Evolutionary conservation across 2,329 filamentous ascomycete species (phyloP).

Genomic region (Stagonosporopsis rhizophila): DNA sequence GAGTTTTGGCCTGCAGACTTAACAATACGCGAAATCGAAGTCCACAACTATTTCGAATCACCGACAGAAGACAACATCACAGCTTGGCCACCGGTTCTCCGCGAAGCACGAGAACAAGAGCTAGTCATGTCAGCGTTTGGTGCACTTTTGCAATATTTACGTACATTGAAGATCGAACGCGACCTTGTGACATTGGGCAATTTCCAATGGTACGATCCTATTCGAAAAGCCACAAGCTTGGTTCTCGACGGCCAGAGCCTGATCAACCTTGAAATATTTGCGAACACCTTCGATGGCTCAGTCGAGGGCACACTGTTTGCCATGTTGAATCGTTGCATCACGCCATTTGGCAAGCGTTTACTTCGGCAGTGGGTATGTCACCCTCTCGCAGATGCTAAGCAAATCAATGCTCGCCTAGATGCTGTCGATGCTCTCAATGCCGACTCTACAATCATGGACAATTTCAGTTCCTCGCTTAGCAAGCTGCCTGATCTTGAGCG

Average conservation of each 20-base stretch:
- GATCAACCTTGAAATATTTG: constrained; percentile 97
- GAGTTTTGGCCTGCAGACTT: constrained; percentile 93
- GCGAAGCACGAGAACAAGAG: constrained; percentile 77
- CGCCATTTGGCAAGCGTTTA: constrained; percentile 94
- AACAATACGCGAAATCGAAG: constrained; percentile 80
- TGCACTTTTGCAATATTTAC: constrained; percentile 85
- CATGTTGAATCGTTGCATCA: constrained; percentile 91
- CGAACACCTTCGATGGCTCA: constrained; percentile 88
- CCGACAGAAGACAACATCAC: constrained; percentile 65
- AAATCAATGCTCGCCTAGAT: constrained; percentile 92
- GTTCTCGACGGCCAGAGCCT: constrained; percentile 95
- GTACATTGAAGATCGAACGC: constrained; percentile 82
- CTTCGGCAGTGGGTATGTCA: constrained; percentile 98
- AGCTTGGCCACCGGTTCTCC: constrained; percentile 79
- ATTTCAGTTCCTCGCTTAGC: constrained; percentile 85
- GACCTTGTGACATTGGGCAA: constrained; percentile 88
- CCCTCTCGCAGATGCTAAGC: constrained; percentile 82
- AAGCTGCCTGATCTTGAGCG: constrained; percentile 95
- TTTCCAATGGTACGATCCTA: constrained; percentile 91
- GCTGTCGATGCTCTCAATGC: constrained; percentile 92
- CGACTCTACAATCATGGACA: constrained; percentile 79
- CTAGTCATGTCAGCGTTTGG: constrained; percentile 89
- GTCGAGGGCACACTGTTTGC: constrained; percentile 86
- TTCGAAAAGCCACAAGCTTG: constrained; percentile 85
- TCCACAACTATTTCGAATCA: constrained; percentile 77